Percentiles rank a stretch among this genome's conserved stretches.
These are phyloP conservation scores for Gloeophyllum trabeum DNA, from an alignment of 768 basidiomycete species.

Conservation along the genomic window DNA sequence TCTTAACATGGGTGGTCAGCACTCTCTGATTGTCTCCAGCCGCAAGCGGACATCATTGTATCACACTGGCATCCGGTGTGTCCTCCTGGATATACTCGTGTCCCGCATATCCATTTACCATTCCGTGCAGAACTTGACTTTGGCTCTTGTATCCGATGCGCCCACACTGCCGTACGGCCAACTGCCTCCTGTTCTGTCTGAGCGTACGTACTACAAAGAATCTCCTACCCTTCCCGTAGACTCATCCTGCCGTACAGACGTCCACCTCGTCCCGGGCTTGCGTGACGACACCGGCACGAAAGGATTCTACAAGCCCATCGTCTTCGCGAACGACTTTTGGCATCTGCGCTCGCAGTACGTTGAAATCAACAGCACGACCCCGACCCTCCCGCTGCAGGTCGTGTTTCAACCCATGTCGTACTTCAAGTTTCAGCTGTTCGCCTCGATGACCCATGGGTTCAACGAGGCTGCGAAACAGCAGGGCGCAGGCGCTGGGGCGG, in stretches of 20 bases:
- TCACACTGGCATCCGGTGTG: constrained; percentile 77
- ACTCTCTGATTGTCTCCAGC: constrained; percentile 9
- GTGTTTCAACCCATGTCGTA: constrained; percentile 78
- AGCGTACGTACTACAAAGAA: constrained; percentile 36
- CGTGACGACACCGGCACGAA: constrained; percentile 56
- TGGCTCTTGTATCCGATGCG: constrained; percentile 76
- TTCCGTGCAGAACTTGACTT: constrained; percentile 61
- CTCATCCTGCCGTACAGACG: constrained; percentile 29
- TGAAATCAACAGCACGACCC: constrained; percentile 80
- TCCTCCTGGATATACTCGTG: constrained; percentile 4
- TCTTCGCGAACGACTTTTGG: constrained; percentile 97
- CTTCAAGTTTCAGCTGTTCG: constrained; percentile 81
- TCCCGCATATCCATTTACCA: constrained; percentile 4
- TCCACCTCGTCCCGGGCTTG: constrained; percentile 45
- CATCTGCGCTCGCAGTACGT: constrained; percentile 69
- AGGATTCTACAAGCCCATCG: constrained; percentile 75
- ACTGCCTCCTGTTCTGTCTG: constrained; percentile 46
- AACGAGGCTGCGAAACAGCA: constrained; percentile 77
- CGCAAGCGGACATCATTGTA: constrained; percentile 47
- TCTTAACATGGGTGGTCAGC: constrained; percentile 1
- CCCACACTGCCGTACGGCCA: constrained; percentile 36
- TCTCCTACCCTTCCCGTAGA: neutral
- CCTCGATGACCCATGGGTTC: constrained; percentile 78
- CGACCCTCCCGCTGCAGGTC: constrained; percentile 68
- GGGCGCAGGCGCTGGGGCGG: constrained; percentile 46